A percentile compares a stretch with the other conserved stretches of the same genome.
Conservation (phyloP, 768 basidiomycete genomes). For the Mycena rosella region DNA sequence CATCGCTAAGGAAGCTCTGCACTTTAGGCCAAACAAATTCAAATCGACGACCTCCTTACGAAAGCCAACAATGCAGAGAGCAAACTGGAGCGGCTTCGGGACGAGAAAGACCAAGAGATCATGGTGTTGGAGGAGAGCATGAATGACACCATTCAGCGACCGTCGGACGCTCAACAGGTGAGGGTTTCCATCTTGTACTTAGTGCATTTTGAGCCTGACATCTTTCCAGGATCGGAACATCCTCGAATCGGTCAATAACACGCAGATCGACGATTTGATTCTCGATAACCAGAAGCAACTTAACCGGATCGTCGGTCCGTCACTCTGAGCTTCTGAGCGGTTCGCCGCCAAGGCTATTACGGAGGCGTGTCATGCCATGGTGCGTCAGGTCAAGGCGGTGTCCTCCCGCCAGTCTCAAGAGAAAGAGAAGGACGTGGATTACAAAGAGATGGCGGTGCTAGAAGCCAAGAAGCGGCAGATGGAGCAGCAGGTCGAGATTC, state of each 20-base stretch:
- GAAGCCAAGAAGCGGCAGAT: slow-evolving; percentile 99
- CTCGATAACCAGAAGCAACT: slow-evolving; percentile 98
- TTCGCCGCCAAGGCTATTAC: slow-evolving; percentile 97
- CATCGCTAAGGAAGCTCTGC: slow-evolving; percentile 20
- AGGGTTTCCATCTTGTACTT: slow-evolving; percentile 19
- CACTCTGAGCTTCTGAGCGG: slow-evolving; percentile 12
- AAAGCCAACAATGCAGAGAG: slow-evolving; percentile 81
- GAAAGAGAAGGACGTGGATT: slow-evolving; percentile 89
- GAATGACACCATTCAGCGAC: slow-evolving; percentile 90
- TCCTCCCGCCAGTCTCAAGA: slow-evolving; percentile 84
- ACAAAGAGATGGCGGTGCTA: slow-evolving; percentile 91
- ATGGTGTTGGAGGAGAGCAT: slow-evolving; percentile 95
- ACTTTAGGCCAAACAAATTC: slow-evolving; percentile 89
- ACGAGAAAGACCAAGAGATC: slow-evolving; percentile 98
- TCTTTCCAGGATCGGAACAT: slow-evolving; percentile 79
- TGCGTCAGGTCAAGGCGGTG: slow-evolving; percentile 95
- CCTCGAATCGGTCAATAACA: slow-evolving; percentile 90
- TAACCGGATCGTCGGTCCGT: slow-evolving; percentile 91
- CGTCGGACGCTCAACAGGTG: slow-evolving; percentile 90
- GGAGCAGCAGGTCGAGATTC: slow-evolving; percentile 99
- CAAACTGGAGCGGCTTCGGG: slow-evolving; percentile 85
- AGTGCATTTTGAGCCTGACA: slow-evolving; percentile 25
- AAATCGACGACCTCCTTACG: slow-evolving; percentile 91
- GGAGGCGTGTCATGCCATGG: slow-evolving; percentile 96
- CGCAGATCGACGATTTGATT: slow-evolving; percentile 97